Evolutionary conservation across 2,329 filamentous ascomycete species (phyloP), one percentile per base, ranked within the genome.

Genomic region (Diaporthe australafricana): DNA sequence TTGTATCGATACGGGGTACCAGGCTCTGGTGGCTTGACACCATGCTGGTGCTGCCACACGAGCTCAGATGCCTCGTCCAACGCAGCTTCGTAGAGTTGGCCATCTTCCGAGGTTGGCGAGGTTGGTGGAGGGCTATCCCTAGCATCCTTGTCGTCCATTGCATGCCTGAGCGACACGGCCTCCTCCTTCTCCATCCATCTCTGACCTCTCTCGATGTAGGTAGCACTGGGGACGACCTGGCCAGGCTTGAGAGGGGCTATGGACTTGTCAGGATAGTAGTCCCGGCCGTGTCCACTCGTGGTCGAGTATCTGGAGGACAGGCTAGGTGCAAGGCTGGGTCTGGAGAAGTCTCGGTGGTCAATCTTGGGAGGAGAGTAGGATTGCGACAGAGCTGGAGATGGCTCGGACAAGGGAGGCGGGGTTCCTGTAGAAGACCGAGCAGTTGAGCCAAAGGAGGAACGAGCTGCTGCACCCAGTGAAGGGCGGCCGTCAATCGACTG

Each of bases 101-200:
- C 80, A 72, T 92, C 90, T 25, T 92, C 90, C 8, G 67, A 69
- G 20, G 53, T 69, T 16, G 72, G 72, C 2, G 90, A 86, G 35
- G 85, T 83, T 50, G 79, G 70, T 5, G 60, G 60, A 42, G 77
- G 75, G n/a, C 79, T 76, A 38, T 84, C 81, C 68, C 84, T 85
- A 53, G 93, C 74, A 72, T 93, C 89, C 87, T 95, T 89, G 76
- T 93, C 91, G 75, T 94, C 89, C 86, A 95, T 90, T 14, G 93
- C 93, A 73, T 90, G 87, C 22, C 92, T 88, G 72, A 95, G 81
- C 25, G 92, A 92, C 45, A 87, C 87, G 5, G 90, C 91, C 81
- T 95, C 93, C 78, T 94, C 92, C 80, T 93, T 93, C 80, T 95
- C 93, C 89, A 94, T 93, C 91, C 92, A 94, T 76, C 93, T 85